A percentile compares a stretch with the other conserved stretches of the same genome.
These are phyloP conservation scores for Cadophora malorum DNA, from an alignment of 2,329 filamentous ascomycete genomes.

Conservation along the genomic window DNA sequence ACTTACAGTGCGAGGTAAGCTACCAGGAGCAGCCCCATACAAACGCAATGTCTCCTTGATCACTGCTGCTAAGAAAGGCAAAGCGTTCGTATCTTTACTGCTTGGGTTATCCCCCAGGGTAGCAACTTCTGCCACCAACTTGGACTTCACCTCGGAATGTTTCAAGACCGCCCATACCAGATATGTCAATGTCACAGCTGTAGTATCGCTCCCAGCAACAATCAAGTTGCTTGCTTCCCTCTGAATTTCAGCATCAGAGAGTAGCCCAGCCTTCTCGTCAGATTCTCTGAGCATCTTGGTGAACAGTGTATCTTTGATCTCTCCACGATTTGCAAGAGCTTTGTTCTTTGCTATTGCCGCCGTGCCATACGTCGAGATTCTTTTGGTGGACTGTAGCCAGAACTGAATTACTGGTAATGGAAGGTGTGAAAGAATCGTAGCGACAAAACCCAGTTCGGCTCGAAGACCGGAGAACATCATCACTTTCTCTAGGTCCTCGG, in stretches of 20 bases:
- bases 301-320: constrained; percentile 17
- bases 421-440: neutral
- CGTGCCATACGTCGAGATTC: constrained; percentile 38
- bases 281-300: constrained; percentile 22
- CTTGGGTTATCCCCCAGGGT: constrained; percentile 15
- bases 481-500: constrained; percentile 4
- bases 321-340: constrained; percentile 4
- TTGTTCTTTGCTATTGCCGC: constrained; percentile 31
- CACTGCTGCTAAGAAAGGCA: constrained; percentile 45
- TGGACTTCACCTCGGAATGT: constrained; percentile 9
- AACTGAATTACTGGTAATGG: neutral
- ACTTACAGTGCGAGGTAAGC: constrained; percentile 40
- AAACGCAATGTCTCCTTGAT: constrained; percentile 48
- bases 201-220: constrained; percentile 51
- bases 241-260: constrained; percentile 12
- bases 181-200: constrained; percentile 47
- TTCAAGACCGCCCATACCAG: constrained; percentile 29
- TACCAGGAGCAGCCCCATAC: constrained; percentile 45
- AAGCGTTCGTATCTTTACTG: constrained; percentile 26
- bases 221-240: constrained; percentile 38
- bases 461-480: constrained; percentile 12
- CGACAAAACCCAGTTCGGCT: neutral
- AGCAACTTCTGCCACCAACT: constrained; percentile 17
- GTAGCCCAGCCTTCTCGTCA: constrained; percentile 10
- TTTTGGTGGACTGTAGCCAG: neutral